phyloP scores from a whole-genome alignment of 2,329 filamentous ascomycete species.

The Sclerotinia minor region DNA sequence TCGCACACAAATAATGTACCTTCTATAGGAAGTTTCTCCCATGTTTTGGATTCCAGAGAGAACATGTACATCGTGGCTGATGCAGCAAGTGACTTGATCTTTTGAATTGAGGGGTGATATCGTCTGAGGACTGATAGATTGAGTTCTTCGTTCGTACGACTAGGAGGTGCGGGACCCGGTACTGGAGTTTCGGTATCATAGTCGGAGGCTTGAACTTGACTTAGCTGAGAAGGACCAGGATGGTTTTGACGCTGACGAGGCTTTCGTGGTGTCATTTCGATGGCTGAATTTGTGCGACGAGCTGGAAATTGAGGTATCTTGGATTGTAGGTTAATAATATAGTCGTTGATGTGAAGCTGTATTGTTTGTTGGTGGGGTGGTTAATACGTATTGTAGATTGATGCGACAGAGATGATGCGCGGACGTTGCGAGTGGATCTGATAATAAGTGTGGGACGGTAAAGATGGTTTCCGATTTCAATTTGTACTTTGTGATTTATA shows the following conservation, averaged over 20 bases:
- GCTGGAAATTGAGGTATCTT: background rate
- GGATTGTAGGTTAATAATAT: background rate
- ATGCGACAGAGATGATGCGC: background rate
- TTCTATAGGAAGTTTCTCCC: conserved; percentile 85
- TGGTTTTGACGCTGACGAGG: conserved; percentile 41
- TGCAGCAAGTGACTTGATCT: conserved; percentile 77
- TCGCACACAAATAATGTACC: conserved; percentile 88
- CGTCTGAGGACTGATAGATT: conserved; percentile 83
- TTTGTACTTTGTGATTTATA: background rate
- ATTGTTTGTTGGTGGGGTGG: background rate
- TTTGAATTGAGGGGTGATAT: conserved; percentile 71
- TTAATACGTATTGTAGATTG: background rate
- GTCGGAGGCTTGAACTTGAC: conserved; percentile 50
- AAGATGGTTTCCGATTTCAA: background rate
- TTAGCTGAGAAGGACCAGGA: conserved; percentile 39
- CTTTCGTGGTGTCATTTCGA: conserved; percentile 45
- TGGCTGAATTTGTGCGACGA: background rate
- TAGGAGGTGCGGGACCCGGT: conserved; percentile 41
- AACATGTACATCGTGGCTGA: conserved; percentile 88
- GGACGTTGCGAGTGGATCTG: background rate
- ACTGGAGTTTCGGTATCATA: conserved; percentile 52
- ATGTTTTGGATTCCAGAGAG: conserved; percentile 60
- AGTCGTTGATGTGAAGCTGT: background rate
- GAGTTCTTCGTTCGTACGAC: conserved; percentile 76
- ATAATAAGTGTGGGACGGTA: background rate